Evolutionary conservation across 1,139 yeast genomes (phyloP).

Genomic region (Debaryomyces sp.): DNA sequence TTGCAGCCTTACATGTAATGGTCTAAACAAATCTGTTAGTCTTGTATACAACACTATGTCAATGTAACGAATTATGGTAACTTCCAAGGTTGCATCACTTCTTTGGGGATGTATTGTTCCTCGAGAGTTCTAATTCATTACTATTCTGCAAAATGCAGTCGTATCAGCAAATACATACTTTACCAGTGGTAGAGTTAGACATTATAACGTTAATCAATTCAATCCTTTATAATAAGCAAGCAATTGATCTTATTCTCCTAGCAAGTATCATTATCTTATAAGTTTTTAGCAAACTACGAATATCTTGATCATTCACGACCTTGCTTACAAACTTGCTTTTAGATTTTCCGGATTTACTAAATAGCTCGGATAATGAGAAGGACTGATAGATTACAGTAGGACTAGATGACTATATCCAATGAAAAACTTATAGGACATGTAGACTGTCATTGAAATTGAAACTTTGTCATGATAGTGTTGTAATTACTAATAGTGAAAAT

Average conservation of each 20-base stretch:
- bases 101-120: background rate
- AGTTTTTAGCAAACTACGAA: background rate
- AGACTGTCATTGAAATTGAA: too few relatives aligned
- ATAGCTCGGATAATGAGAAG: background rate
- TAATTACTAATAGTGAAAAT: background rate
- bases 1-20: constrained; percentile 92
- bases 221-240: background rate
- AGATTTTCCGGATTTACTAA: background rate
- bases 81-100: constrained; percentile 15
- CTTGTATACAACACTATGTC: background rate
- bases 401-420: background rate
- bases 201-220: constrained; percentile 11
- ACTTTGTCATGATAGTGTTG: background rate
- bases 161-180: constrained; percentile 27
- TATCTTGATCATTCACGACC: background rate
- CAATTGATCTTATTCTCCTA: background rate
- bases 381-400: background rate
- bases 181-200: constrained; percentile 38
- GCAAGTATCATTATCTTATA: background rate
- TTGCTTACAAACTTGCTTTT: background rate
- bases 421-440: too few relatives aligned
- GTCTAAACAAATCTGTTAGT: constrained; percentile 41
- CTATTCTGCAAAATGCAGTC: background rate
- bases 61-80: constrained; percentile 8
- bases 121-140: background rate